Percentiles rank a stretch among this genome's conserved stretches.
phyloP scores from a whole-genome alignment of 2,329 filamentous ascomycete species.

The Penicillium freii region DNA sequence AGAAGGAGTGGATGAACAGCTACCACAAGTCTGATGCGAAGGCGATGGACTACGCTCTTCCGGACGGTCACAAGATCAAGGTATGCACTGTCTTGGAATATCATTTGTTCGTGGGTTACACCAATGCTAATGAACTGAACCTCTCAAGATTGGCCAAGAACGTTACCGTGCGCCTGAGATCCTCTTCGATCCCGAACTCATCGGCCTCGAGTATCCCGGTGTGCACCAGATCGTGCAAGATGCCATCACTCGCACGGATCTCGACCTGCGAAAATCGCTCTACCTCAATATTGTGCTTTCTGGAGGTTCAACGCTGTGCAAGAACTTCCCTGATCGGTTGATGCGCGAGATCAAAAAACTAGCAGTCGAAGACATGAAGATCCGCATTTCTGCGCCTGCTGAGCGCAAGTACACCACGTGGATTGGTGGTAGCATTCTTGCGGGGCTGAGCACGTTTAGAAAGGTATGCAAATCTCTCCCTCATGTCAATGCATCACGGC shows the following conservation, averaged over 20 bases:
- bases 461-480: conserved; percentile 63
- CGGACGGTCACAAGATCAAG: conserved; percentile 92
- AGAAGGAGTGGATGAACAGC: conserved; percentile 82
- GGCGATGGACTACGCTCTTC: conserved; percentile 80
- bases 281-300: conserved; percentile 98
- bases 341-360: conserved; percentile 88
- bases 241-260: conserved; percentile 88
- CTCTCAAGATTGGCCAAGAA: conserved; percentile 76
- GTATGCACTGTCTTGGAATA: conserved; percentile 45
- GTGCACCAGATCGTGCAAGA: conserved; percentile 98
- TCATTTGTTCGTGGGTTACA: not conserved
- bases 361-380: conserved; percentile 98
- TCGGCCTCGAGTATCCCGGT: conserved; percentile 93
- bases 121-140: not conserved
- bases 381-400: conserved; percentile 97
- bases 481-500: not conserved
- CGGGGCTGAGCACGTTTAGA: conserved; percentile 94
- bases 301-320: conserved; percentile 91
- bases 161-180: conserved; percentile 96
- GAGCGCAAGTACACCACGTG: conserved; percentile 98
- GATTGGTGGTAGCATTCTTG: conserved; percentile 97
- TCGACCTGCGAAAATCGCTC: conserved; percentile 89
- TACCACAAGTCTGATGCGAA: conserved; percentile 75
- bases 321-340: conserved; percentile 91
- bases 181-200: conserved; percentile 94